Conservation (phyloP, 768 basidiomycete species). For the Dictyophora rubrovolvata region DNA sequence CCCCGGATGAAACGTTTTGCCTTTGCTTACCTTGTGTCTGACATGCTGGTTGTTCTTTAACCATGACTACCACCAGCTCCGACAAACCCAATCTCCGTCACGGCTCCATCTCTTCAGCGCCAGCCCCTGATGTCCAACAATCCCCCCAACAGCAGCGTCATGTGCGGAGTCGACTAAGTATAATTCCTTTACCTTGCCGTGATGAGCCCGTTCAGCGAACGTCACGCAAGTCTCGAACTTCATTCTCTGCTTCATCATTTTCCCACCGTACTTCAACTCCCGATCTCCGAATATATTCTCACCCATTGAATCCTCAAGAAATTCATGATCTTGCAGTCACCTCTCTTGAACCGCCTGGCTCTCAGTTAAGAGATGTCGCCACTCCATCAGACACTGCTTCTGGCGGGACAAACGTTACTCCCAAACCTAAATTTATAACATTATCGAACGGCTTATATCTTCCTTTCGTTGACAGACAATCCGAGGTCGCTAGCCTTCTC, state of each 20-base stretch:
- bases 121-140: slow-evolving; percentile 41
- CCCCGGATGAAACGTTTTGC: neutral
- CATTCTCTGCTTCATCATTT: neutral
- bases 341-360: slow-evolving; percentile 34
- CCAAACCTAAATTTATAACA: slow-evolving; percentile 47
- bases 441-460: slow-evolving; percentile 73
- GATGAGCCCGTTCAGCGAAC: neutral
- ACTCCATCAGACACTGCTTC: neutral
- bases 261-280: slow-evolving; percentile 12
- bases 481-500: slow-evolving; percentile 64
- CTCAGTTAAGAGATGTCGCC: slow-evolving; percentile 5
- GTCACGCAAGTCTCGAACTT: neutral
- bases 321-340: slow-evolving; percentile 62
- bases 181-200: neutral
- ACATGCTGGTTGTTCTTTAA: neutral
- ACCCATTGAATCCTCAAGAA: slow-evolving; percentile 40
- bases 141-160: slow-evolving; percentile 32
- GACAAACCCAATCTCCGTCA: slow-evolving; percentile 54
- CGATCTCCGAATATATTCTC: slow-evolving; percentile 12
- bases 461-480: slow-evolving; percentile 76
- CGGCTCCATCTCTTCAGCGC: slow-evolving; percentile 61
- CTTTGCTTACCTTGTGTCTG: neutral
- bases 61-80: slow-evolving; percentile 28
- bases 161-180: slow-evolving; percentile 24
- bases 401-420: neutral